Evolutionary conservation across 2,329 filamentous ascomycete genomes (phyloP), one percentile per base, ranked within the genome.

Genomic region (Passalora sequoiae): DNA sequence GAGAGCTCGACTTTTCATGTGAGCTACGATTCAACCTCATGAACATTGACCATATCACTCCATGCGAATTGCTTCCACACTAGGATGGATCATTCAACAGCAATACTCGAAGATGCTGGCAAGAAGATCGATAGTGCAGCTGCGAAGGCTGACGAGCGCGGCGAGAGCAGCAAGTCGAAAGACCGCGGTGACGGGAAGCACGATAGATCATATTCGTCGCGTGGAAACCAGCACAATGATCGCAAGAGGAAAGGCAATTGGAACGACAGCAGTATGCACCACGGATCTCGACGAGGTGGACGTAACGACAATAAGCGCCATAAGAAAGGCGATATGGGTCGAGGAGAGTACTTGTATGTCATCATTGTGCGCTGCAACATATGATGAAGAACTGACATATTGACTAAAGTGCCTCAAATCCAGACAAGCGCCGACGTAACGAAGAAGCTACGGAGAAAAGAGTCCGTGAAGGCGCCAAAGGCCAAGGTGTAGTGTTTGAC

Each of bases 261-360:
- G 46, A 44, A 53, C 6, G 50, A 58, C 44, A 46, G 37, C 32
- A 51, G 55, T 17, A 43, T 55, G 32, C 54, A 49, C 13, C 50
- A 57, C 37, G 52, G 57, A 38, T 46, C 53, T 6, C 17, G 33
- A 41, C 38, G 52, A 43, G 47, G 53, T 31, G 45, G 44, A 46
- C 54, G 50, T 51, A 48, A 59, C 42, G 52, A 62, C 60, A 50
- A 52, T 55, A 57, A 57, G 53, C 50, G 60, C 47, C 54, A 61
- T 74, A 80, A 79, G 76, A 81, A 77, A 62, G 72, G 72, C 64
- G 77, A 83, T 76, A 69, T 83, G 77, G 81, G 82, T 57, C 70
- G 82, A 65, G 71, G 69, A 49, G 80, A 81, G 62, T 82, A 78
- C 67, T 74, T 74, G 82, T 84, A 71, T 62, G 75, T 67, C 10